Evolutionary conservation across 352 stramenopile genomes (phyloP).

Genomic region (Pythium aquatile): DNA sequence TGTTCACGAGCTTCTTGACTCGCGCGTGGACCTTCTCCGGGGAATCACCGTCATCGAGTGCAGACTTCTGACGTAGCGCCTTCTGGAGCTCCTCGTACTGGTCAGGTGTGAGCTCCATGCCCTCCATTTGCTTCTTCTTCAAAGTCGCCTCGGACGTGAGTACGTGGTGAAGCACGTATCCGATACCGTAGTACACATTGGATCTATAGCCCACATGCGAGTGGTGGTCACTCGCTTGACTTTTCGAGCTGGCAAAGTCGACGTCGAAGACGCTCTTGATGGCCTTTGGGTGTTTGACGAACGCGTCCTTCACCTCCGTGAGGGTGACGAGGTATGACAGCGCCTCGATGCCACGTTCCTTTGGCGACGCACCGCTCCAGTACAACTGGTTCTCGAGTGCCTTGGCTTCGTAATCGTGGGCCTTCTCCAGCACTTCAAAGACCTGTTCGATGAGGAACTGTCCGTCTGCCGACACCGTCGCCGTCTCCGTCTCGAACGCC

Average conservation of each 20-base stretch:
- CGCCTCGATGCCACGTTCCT: conserved; percentile 79
- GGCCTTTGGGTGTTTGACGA: conserved; percentile 54
- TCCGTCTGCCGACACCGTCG: conserved; percentile 28
- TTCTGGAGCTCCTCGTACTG: conserved; percentile 98
- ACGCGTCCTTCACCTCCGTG: conserved; percentile 75
- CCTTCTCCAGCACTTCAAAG: conserved; percentile 69
- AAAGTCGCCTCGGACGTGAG: conserved; percentile 93
- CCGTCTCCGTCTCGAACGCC: conserved; percentile 61
- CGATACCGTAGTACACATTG: conserved; percentile 93
- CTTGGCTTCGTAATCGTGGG: conserved; percentile 53
- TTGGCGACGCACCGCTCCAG: conserved; percentile 70
- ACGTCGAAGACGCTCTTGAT: conserved; percentile 71
- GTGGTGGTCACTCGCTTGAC: conserved; percentile 28
- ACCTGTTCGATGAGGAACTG: conserved; percentile 71
- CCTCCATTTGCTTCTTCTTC: conserved; percentile 95
- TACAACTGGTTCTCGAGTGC: conserved; percentile 40
- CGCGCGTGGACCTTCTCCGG: conserved; percentile 65
- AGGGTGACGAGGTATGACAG: conserved; percentile 85
- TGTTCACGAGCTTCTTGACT: conserved; percentile 53
- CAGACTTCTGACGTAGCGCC: conserved; percentile 92
- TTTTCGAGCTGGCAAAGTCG: conserved; percentile 46
- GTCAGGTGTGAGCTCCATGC: conserved; percentile 96
- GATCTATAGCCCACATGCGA: conserved; percentile 57
- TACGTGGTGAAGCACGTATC: conserved; percentile 93
- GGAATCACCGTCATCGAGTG: conserved; percentile 90